Evolutionary conservation across 768 basidiomycete species (phyloP).

Genomic region (Dacryopinax primogenitus): DNA sequence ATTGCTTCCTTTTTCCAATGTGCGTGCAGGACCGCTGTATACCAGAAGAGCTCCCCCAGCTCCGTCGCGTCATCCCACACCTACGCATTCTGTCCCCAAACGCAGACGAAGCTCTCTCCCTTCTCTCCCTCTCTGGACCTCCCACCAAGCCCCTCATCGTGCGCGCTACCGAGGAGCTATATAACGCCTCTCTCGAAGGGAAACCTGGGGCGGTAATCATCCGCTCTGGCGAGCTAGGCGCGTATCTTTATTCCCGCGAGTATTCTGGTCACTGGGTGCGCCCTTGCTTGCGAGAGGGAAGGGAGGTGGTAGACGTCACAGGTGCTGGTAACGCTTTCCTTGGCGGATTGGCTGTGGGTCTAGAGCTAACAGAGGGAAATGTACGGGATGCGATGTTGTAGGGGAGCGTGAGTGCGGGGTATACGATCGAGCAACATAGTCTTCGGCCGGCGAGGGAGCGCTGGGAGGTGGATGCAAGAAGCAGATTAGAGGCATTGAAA

Average conservation of each 20-base stretch:
- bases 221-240: conserved; percentile 59
- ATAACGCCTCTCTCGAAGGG: conserved; percentile 45
- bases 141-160: conserved; percentile 46
- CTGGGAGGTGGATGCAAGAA: not conserved
- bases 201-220: conserved; percentile 54
- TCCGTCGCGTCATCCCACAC: conserved; percentile 43
- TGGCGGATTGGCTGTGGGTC: conserved; percentile 68
- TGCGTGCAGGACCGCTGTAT: conserved; percentile 53
- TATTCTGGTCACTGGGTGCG: conserved; percentile 48
- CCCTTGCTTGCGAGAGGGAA: conserved; percentile 51
- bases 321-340: conserved; percentile 88
- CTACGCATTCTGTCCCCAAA: conserved; percentile 73
- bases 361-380: conserved; percentile 43
- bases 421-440: conserved; percentile 68
- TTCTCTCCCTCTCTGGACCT: conserved; percentile 44
- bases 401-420: conserved; percentile 71
- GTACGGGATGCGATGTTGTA: conserved; percentile 58
- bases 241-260: conserved; percentile 42
- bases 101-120: conserved; percentile 62
- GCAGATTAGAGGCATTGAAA: not conserved
- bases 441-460: conserved; percentile 38
- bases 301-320: conserved; percentile 64
- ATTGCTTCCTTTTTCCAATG: not conserved
- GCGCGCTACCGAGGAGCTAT: conserved; percentile 49
- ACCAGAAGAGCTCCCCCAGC: conserved; percentile 61